Percentiles rank a stretch among this genome's conserved stretches.
Conservation (phyloP, 2,329 filamentous ascomycete species). For the Pseudogymnoascus destructans region DNA sequence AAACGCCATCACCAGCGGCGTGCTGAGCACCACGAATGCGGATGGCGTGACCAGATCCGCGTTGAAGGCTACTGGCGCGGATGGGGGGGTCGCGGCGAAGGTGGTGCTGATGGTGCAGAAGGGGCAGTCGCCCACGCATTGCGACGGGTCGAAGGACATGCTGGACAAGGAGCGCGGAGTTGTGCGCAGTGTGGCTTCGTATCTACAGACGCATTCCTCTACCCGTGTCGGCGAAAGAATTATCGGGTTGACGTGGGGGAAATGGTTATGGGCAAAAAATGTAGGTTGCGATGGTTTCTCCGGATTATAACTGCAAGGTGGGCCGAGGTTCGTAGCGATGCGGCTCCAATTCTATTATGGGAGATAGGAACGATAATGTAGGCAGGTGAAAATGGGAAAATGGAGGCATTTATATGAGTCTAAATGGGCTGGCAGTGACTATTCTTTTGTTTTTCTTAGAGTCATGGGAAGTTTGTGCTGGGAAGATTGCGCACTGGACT, state of each 20-base stretch:
- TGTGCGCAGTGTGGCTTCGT: background rate
- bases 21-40: constrained; percentile 62
- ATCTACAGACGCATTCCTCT: background rate
- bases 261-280: background rate
- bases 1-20: constrained; percentile 67
- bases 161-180: background rate
- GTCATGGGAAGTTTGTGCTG: background rate
- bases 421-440: background rate
- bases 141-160: background rate
- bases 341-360: background rate
- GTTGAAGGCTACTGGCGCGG: constrained; percentile 26
- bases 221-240: background rate
- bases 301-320: background rate
- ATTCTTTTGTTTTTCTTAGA: background rate
- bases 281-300: background rate
- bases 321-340: background rate
- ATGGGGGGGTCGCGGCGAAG: constrained; percentile 27
- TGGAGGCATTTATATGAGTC: background rate
- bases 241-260: background rate
- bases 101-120: constrained; percentile 49
- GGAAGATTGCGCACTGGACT: background rate
- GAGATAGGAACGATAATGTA: background rate
- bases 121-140: constrained; percentile 33
- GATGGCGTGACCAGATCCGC: constrained; percentile 26
- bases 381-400: background rate